phyloP scores from a whole-genome alignment of 2,329 filamentous ascomycete genomes.

The Sarocladiaceae sp. region DNA sequence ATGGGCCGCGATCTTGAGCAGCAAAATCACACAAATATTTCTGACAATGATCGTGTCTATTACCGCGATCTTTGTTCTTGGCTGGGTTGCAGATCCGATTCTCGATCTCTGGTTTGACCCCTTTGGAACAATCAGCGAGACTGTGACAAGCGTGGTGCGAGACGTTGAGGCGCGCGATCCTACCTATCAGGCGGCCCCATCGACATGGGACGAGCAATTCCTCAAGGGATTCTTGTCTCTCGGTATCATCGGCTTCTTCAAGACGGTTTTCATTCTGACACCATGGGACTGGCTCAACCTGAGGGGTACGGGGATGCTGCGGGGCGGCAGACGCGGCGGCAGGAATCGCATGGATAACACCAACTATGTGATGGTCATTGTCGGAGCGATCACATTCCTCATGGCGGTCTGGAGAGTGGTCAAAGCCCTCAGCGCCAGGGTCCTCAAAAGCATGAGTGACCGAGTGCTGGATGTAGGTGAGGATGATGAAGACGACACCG shows the following conservation, averaged over 20 bases:
- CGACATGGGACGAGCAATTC: constrained; percentile 78
- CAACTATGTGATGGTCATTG: constrained; percentile 71
- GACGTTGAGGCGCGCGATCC: constrained; percentile 33
- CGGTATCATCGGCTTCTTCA: constrained; percentile 79
- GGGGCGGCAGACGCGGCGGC: constrained; percentile 53
- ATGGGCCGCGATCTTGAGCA: constrained; percentile 68
- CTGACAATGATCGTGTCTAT: constrained; percentile 72
- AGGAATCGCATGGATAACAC: constrained; percentile 75
- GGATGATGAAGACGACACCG: constrained; percentile 52
- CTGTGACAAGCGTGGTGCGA: constrained; percentile 41
- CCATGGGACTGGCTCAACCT: constrained; percentile 77
- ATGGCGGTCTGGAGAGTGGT: constrained; percentile 83
- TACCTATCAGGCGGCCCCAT: constrained; percentile 44
- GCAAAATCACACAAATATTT: constrained; percentile 59
- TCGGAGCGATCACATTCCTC: constrained; percentile 78
- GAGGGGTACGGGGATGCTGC: constrained; percentile 54
- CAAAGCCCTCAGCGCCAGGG: constrained; percentile 64
- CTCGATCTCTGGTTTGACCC: constrained; percentile 86
- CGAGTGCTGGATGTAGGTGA: constrained; percentile 77
- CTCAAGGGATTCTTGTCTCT: constrained; percentile 86
- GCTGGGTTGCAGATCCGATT: constrained; percentile 89
- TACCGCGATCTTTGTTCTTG: constrained; percentile 72
- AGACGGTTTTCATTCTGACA: constrained; percentile 69
- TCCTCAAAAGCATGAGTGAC: constrained; percentile 75
- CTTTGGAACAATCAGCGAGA: constrained; percentile 53